Evolutionary conservation across 2,329 filamentous ascomycete genomes (phyloP), one percentile per base, ranked within the genome.

Genomic region (Pseudogymnoascus sp.): DNA sequence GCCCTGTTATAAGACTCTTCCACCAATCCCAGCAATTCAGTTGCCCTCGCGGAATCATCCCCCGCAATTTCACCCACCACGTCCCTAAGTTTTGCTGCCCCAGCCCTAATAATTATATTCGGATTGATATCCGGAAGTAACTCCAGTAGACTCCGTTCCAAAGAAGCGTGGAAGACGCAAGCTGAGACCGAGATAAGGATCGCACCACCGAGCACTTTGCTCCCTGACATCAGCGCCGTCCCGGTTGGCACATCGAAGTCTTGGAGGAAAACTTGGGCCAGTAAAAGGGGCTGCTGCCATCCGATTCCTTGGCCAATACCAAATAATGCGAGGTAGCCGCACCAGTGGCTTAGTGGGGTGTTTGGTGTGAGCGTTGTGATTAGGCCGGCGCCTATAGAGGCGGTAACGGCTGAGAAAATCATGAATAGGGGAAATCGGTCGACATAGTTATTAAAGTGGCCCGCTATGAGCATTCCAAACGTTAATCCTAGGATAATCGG

Each of bases 131-230:
- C 14, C 25, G 45, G 45, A 52, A 52, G 45, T 31, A 52, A 18
- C n/a, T 55, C 25, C 11, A 18, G 8, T 33, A 55, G 45, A 33
- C n/a, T 31, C n/a, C n/a, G 45, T 55, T 16, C 25, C 7, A 55
- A 55, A 23, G 12, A 55, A 18, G 25, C 8, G n/a, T 55, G 45
- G 25, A 90, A 89, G 55, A 89, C 80, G 23, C 86, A 84, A 71
- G 90, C 85, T 0, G 83, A 83, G 12, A 88, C 83, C 4, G 83
- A 81, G 59, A 90, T 82, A 67, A 84, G 83, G 23, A 90, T 74
- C 2, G 88, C 85, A 4, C 86, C 87, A 45, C 87, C 87, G 4
- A 90, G 78, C 1, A 80, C 79, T 69, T 89, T 85, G 75, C 84
- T 85, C 73, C 90, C 88, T 45, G 81, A 78, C 2, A 83, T 77